A percentile compares a stretch with the other conserved stretches of the same genome.
phyloP scores from a whole-genome alignment of 1,284 basidiomycete species.

The Phylloboletellus chloephorus region DNA sequence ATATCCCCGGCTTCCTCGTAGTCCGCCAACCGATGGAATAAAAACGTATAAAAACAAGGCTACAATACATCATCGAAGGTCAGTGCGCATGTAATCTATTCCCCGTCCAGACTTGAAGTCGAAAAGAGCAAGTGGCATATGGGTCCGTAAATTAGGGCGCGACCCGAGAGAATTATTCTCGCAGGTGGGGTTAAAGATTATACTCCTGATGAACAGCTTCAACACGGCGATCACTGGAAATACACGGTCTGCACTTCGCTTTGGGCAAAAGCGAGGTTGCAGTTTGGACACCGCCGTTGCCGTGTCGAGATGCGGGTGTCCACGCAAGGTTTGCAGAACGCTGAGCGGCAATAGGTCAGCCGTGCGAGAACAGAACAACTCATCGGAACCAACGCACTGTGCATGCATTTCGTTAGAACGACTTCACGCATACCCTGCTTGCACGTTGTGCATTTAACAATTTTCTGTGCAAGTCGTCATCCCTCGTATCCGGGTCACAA shows the following conservation, averaged over 20 bases:
- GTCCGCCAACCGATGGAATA: not conserved
- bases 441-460: slow-evolving; percentile 93
- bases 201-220: not conserved
- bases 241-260: slow-evolving; percentile 85
- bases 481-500: too few relatives aligned
- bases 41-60: slow-evolving; percentile 8
- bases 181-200: not conserved
- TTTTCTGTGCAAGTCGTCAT: slow-evolving; percentile 44
- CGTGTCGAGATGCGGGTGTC: slow-evolving; percentile 85
- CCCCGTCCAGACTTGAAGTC: not conserved
- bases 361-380: slow-evolving; percentile 2
- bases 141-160: not conserved
- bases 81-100: slow-evolving; percentile 5
- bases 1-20: too few relatives aligned
- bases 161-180: slow-evolving; percentile 1
- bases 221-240: slow-evolving; percentile 55
- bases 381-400: slow-evolving; percentile 57
- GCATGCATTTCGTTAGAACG: slow-evolving; percentile 91
- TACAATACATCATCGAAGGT: slow-evolving; percentile 8
- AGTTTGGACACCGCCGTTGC: slow-evolving; percentile 94
- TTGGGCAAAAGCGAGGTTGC: slow-evolving; percentile 79
- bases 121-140: not conserved
- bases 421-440: slow-evolving; percentile 79
- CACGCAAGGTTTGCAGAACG: slow-evolving; percentile 87
- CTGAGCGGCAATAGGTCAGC: slow-evolving; percentile 34